Evolutionary conservation across 1,284 basidiomycete species (phyloP), one percentile per base, ranked within the genome.

Genomic region (Ganoderma resinaceum): DNA sequence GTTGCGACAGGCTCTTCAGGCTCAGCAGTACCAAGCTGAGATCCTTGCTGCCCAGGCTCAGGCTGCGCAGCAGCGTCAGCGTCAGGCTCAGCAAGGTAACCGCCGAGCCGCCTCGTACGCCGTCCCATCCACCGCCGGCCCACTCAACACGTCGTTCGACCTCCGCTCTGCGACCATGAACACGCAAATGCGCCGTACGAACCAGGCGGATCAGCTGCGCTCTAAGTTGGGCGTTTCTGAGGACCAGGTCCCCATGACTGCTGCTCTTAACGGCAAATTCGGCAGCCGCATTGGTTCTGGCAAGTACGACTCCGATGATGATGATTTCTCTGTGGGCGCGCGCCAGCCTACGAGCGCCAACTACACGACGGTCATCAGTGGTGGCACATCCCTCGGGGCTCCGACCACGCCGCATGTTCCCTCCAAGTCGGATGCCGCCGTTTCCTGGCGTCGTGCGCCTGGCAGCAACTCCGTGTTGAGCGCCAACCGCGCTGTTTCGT

Each of bases 361-460:
- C 74, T 85, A 86, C 63, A 90, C 90, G 61, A 91, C 87, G 14
- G 85, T 91, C 66, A 89, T 93, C 75, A 90, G 88, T 73, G 91
- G 91, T 67, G 91, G 91, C 53, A 90, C 88, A 20, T 83, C 88
- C 37, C 85, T 93, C 60, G 91, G 91, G 60, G 82, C 80, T 68
- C 80, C 82, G 12, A 70, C 82, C n/a, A 82, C 84, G 33, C 83
- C 82, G 69, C 79, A 79, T 66, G 73, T 77, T 66, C 73, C 71
- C 53, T 93, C 91, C 76, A 94, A 93, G 80, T 92, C 92, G 4
- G 92, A 95, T 76, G 79, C 86, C 49, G 93, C 87, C 60, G 82
- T 87, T 26, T 93, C 91, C 64, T 95, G 93, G 93, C 86, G 93
- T 75, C 90, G 93, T 61, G 86, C 86, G 62, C 87, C 86, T 23